Conservation (phyloP, 768 basidiomycete genomes). For the Suillus decipiens region DNA sequence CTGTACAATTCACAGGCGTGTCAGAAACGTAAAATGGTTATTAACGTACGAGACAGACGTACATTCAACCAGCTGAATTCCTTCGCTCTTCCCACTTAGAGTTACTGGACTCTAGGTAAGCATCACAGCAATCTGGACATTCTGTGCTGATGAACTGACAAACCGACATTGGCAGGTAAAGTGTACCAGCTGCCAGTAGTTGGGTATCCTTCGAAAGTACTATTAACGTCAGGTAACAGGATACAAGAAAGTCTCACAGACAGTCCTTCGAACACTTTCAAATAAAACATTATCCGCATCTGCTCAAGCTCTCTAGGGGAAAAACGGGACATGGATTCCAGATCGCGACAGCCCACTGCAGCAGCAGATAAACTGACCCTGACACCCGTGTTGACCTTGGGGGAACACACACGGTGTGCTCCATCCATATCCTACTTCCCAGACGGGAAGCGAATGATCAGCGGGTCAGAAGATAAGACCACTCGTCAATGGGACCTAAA, state of each 20-base stretch:
- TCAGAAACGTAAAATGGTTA: too few relatives aligned
- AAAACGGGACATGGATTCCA: too few relatives aligned
- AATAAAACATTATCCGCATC: too few relatives aligned
- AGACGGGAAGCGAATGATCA: neutral
- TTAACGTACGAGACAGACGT: too few relatives aligned
- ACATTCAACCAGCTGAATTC: neutral
- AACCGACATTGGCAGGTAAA: neutral
- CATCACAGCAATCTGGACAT: neutral
- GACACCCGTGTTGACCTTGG: neutral
- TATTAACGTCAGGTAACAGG: neutral
- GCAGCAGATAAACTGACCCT: neutral
- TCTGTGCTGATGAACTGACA: neutral
- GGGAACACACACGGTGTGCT: neutral
- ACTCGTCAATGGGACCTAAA: neutral
- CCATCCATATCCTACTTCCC: neutral
- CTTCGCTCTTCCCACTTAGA: neutral
- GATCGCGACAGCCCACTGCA: neutral
- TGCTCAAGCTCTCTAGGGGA: too few relatives aligned
- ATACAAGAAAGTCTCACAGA: neutral
- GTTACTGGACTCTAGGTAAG: neutral
- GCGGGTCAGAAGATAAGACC: neutral
- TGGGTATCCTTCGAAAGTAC: neutral
- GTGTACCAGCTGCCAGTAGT: neutral
- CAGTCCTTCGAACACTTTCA: neutral
- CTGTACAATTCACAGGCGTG: too few relatives aligned